phyloP scores from a whole-genome alignment of 2,329 filamentous ascomycete genomes.

The Cladosporium sp. region DNA sequence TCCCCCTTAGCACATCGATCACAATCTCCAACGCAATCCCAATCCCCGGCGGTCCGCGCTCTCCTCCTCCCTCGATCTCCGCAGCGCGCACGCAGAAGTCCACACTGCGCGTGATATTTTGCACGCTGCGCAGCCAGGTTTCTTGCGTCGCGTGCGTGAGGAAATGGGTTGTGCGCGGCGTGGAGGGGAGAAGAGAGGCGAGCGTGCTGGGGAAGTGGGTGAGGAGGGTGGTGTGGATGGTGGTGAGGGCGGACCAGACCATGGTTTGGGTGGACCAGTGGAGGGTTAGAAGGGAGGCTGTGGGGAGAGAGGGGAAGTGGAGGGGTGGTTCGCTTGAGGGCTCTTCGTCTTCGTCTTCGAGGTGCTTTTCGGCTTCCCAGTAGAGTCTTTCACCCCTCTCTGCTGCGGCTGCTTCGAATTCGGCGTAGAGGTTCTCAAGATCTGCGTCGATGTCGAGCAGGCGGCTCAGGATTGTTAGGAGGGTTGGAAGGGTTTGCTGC shows the following conservation, averaged over 20 bases:
- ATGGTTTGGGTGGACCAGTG: slow-evolving; percentile 5
- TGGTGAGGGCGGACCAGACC: slow-evolving; percentile 4
- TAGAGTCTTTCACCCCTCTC: too few relatives aligned
- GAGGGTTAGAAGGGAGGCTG: slow-evolving; percentile 2
- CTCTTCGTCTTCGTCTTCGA: too few relatives aligned
- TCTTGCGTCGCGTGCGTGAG: not conserved
- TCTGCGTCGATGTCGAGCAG: slow-evolving; percentile 6
- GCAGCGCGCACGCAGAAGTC: not conserved
- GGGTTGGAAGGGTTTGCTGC: not conserved
- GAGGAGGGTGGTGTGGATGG: not conserved
- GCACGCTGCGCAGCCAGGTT: not conserved
- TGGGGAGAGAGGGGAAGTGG: not conserved
- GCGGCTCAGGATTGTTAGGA: slow-evolving; percentile 2
- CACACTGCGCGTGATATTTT: not conserved
- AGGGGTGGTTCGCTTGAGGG: not conserved
- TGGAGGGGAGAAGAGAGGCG: not conserved
- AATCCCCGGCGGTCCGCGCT: not conserved
- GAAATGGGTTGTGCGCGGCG: not conserved
- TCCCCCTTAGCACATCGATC: slow-evolving; percentile 1
- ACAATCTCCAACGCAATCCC: slow-evolving; percentile 5
- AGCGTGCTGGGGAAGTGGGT: not conserved
- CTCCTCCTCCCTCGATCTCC: not conserved
- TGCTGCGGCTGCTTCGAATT: not conserved
- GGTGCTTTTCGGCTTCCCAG: too few relatives aligned
- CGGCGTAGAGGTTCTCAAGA: not conserved